A percentile compares a stretch with the other conserved stretches of the same genome.
These are phyloP conservation scores for Rhodotorula sp. DNA, from an alignment of 1,284 basidiomycete species.

Conservation along the genomic window DNA sequence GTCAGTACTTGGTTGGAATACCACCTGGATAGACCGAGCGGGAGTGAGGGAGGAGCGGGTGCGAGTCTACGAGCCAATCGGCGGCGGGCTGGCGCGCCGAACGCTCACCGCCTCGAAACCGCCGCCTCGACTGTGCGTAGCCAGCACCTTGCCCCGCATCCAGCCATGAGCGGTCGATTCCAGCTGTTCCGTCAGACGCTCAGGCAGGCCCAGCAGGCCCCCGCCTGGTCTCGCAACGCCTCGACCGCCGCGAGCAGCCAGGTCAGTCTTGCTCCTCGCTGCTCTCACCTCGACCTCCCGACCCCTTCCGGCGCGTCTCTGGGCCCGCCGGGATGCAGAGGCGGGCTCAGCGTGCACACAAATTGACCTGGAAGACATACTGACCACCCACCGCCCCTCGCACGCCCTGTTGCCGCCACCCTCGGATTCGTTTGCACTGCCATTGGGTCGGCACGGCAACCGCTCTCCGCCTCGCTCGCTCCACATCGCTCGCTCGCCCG, in stretches of 20 bases:
- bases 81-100: too few relatives aligned
- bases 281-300: constrained; percentile 1
- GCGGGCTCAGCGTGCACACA: too few relatives aligned
- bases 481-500: background rate
- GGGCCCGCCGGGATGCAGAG: too few relatives aligned
- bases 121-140: background rate
- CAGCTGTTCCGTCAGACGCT: constrained; percentile 23
- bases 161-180: constrained; percentile 22
- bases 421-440: background rate
- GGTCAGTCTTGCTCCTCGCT: constrained; percentile 16
- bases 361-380: too few relatives aligned
- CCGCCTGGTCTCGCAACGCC: constrained; percentile 16
- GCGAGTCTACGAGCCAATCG: too few relatives aligned
- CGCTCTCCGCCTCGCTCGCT: background rate
- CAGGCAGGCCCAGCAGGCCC: constrained; percentile 13
- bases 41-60: too few relatives aligned
- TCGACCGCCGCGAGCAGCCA: constrained; percentile 18
- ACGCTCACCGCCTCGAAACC: too few relatives aligned
- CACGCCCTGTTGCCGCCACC: background rate
- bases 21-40: too few relatives aligned
- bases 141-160: background rate
- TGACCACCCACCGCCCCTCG: background rate
- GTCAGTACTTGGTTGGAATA: too few relatives aligned
- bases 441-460: background rate
- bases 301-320: background rate